Base-by-base conservation (phyloP, 176 grass and related monocot species). In the Microstegium vimineum region DNA sequence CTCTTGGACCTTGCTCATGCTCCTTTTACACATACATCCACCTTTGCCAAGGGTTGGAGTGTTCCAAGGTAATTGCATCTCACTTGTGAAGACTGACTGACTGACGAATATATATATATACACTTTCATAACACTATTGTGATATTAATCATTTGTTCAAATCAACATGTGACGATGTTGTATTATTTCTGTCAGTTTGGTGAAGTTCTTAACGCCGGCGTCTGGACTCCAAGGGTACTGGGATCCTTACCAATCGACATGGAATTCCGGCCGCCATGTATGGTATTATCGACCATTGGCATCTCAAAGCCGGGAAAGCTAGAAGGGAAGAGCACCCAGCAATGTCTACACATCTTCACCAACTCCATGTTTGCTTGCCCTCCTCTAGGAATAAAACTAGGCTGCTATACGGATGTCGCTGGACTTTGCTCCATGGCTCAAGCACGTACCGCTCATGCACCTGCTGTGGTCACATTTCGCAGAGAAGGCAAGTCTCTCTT, bases 241-340 rank as follows among this genome's bases (percentile, higher is more conserved):
- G 96, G 96, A 99, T 74, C 96, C 96, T 62, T 95, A 99, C 54
- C 96, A 10, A 99, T 99, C 17, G 91, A 99, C 77, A 95, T 99
- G 96, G 96, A 99, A 60, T 99, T 99, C 69, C 89, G 93, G 34
- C 96, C 93, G 0, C 96, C 96, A 0, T 99, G 96, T 80, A 99
- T 99, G 80, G 96, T 99, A 28, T 35, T 95, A 40, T 99, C 96
- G 15, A 99, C 93, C 11, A 99, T 99, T 13, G 96, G 96, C 61
- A 99, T 99, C 33, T 95, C 96, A 28, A 95, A 99, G 57, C 96
- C 96, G 17, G 93, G 96, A n/a, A 95, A 94, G 51, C 81, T 99
- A 67, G 82, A 95, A 83, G 96, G 93, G 17, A 85, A 90, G 62
- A 95, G 89, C 80, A 83, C 93, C 41, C 68, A 86, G 14, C 89